These are phyloP conservation scores for Claviceps humidiphila DNA, from an alignment of 2,329 filamentous ascomycete genomes.

Conservation along the genomic window DNA sequence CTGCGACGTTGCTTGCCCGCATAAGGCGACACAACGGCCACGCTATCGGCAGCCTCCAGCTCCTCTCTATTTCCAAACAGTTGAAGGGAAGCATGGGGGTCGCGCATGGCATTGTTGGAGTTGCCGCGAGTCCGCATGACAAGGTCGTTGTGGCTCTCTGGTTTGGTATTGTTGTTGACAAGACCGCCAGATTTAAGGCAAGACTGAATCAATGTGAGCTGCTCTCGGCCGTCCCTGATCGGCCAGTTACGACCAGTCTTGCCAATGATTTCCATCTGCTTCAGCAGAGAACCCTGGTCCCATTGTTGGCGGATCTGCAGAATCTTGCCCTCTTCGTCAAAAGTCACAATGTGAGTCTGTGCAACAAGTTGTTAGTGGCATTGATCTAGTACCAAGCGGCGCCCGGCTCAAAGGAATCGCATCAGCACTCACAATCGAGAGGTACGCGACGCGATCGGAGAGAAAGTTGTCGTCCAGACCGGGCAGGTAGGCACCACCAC, in stretches of 20 bases:
- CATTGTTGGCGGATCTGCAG: conserved; percentile 78
- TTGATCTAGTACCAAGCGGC: no score
- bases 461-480: conserved; percentile 91
- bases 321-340: conserved; percentile 67
- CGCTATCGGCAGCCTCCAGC: conserved; percentile 34
- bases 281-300: conserved; percentile 89
- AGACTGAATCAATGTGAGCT: conserved; percentile 60
- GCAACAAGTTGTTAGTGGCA: not conserved
- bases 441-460: conserved; percentile 61
- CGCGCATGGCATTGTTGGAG: conserved; percentile 42
- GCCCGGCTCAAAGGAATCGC: no score
- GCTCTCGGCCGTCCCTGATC: conserved; percentile 75
- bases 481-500: conserved; percentile 78
- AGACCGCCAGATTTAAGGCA: conserved; percentile 39
- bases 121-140: conserved; percentile 34
- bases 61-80: conserved; percentile 61
- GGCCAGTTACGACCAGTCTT: conserved; percentile 88
- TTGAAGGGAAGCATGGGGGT: conserved; percentile 58
- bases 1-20: conserved; percentile 40
- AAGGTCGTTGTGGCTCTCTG: conserved; percentile 23
- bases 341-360: conserved; percentile 79
- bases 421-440: conserved; percentile 61
- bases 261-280: conserved; percentile 88
- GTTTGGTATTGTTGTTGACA: conserved; percentile 14
- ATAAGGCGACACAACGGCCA: conserved; percentile 45